Conservation (phyloP, 2,329 filamentous ascomycete species). For the Dactylellina leptospora region DNA sequence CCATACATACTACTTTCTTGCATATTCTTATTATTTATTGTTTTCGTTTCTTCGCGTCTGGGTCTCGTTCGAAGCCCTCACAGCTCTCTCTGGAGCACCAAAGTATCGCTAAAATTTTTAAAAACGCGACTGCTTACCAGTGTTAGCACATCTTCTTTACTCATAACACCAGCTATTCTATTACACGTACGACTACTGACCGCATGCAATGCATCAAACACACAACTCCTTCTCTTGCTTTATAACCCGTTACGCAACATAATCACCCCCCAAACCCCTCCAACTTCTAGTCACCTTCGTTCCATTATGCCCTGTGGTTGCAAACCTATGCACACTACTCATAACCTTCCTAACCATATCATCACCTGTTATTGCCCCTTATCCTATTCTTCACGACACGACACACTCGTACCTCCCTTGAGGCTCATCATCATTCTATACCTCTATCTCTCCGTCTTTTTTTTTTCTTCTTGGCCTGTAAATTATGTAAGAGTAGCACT, state of each 20-base stretch:
- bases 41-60: conserved; percentile 8
- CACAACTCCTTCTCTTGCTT: not conserved
- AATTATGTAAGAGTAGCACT: conserved; percentile 18
- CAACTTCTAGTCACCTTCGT: not conserved
- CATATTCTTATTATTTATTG: not conserved
- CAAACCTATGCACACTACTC: not conserved
- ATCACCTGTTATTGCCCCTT: not conserved
- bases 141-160: conserved; percentile 4
- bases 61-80: conserved; percentile 10
- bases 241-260: not conserved
- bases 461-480: conserved; percentile 15
- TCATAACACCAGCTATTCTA: too few species aligned
- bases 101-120: conserved; percentile 25
- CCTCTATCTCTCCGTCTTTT: not conserved
- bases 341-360: not conserved
- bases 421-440: too few species aligned
- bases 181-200: not conserved
- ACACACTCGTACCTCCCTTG: not conserved
- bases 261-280: not conserved
- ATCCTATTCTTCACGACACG: not conserved
- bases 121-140: conserved; percentile 23
- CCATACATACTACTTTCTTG: not conserved
- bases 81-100: conserved; percentile 19
- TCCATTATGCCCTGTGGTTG: not conserved
- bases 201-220: not conserved